These are phyloP conservation scores for Fistulifera solaris DNA, from an alignment of 108 stramenopile species.

Conservation along the genomic window DNA sequence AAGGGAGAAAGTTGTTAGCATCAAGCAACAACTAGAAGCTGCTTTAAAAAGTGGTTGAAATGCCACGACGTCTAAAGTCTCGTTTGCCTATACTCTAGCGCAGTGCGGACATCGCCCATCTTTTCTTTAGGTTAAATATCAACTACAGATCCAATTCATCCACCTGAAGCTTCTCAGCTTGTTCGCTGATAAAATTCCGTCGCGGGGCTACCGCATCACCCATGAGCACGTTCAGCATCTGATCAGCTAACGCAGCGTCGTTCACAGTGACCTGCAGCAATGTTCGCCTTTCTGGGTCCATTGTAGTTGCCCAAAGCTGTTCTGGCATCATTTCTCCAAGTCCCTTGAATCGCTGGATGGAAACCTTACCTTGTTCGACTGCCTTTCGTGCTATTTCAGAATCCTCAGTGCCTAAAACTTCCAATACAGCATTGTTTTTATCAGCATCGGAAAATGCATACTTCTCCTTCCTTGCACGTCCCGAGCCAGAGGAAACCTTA, in stretches of 20 bases:
- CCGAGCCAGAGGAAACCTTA: conserved; percentile 74
- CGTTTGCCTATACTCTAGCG: no score
- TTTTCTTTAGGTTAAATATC: no score
- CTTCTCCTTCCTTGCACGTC: conserved; percentile 36
- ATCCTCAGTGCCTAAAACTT: conserved; percentile 30
- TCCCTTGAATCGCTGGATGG: conserved; percentile 80
- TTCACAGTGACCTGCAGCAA: conserved; percentile 80
- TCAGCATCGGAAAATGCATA: conserved; percentile 68
- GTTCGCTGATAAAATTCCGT: conserved; percentile 70
- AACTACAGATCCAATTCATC: conserved; percentile 81
- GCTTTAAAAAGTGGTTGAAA: conserved; percentile 6
- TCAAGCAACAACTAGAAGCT: conserved; percentile 35
- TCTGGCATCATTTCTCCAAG: conserved; percentile 96
- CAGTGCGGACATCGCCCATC: no score
- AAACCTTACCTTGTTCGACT: conserved; percentile 44
- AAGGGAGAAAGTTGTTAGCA: conserved; percentile 44
- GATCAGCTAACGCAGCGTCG: conserved; percentile 81
- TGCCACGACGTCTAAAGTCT: no score
- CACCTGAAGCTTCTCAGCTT: conserved; percentile 63
- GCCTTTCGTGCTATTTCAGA: conserved; percentile 11
- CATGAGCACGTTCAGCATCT: conserved; percentile 81
- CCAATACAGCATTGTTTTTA: conserved; percentile 36
- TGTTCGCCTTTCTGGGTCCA: conserved; percentile 80
- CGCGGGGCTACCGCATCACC: conserved; percentile 84
- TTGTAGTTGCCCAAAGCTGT: conserved; percentile 93